Evolutionary conservation across 495 filamentous ascomycete species (phyloP).

Genomic region (Podospora tetraspora): DNA sequence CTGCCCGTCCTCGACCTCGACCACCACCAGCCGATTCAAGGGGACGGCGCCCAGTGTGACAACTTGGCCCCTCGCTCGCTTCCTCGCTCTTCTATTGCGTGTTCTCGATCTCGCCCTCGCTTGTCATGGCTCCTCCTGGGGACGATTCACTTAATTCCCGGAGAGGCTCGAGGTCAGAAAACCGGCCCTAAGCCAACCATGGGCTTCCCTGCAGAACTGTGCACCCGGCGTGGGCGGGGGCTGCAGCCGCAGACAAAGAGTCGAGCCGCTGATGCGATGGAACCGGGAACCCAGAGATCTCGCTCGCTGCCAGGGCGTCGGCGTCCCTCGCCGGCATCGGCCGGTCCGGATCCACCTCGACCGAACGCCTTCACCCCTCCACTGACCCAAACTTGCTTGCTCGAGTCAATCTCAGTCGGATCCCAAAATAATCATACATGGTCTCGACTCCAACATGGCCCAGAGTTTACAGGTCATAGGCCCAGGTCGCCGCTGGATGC

Average conservation of each 20-base stretch:
- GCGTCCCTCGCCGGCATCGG: not conserved
- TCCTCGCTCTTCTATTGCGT: not conserved
- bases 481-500: not conserved
- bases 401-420: not conserved
- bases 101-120: not conserved
- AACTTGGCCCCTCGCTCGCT: not conserved
- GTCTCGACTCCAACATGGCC: not conserved
- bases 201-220: constrained; percentile 1
- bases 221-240: constrained; percentile 1
- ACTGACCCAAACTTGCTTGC: not conserved
- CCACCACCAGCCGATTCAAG: not conserved
- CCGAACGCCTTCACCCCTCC: constrained; percentile 2
- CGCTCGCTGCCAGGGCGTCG: constrained; percentile 1
- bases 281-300: constrained; percentile 15
- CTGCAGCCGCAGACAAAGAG: constrained; percentile 6
- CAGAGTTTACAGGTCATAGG: not conserved
- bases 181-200: constrained; percentile 1
- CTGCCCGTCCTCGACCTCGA: not conserved
- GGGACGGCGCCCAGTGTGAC: not conserved
- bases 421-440: constrained; percentile 1
- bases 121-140: not conserved
- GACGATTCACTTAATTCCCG: not conserved
- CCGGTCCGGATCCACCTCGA: constrained; percentile 12
- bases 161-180: not conserved
- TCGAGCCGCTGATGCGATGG: constrained; percentile 7